Conservation (phyloP, 75 land plant genomes). For the Cupressus sempervirens region DNA sequence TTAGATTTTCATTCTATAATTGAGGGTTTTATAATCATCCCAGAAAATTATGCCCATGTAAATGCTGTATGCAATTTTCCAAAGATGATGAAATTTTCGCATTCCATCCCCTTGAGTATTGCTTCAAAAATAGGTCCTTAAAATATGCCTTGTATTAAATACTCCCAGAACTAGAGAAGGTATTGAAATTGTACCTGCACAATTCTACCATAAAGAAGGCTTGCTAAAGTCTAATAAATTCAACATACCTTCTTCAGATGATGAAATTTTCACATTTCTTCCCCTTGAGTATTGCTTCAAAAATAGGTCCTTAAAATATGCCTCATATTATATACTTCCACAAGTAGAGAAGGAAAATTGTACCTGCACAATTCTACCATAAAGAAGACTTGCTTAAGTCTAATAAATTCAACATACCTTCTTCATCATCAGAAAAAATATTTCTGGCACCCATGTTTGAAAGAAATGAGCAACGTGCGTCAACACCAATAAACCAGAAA, state of each 20-base stretch:
- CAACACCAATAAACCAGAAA: background rate
- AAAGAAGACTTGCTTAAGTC: too few species aligned
- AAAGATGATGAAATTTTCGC: background rate
- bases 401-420: background rate
- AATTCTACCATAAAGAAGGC: background rate
- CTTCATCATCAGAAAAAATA: background rate
- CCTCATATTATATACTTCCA: background rate
- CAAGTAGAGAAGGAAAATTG: background rate
- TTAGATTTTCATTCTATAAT: background rate
- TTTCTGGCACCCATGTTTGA: slow-evolving; percentile 1
- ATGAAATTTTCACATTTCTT: background rate
- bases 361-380: background rate
- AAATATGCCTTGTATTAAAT: background rate
- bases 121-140: background rate
- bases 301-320: background rate
- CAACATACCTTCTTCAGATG: too few species aligned
- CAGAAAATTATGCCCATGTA: background rate
- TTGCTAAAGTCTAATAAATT: too few species aligned
- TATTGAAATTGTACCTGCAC: background rate
- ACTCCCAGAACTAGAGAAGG: background rate
- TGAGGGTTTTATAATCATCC: background rate
- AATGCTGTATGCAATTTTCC: background rate
- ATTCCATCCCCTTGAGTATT: background rate
- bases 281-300: background rate
- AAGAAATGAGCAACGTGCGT: background rate